Evolutionary conservation across 768 basidiomycete genomes (phyloP), one percentile per base, ranked within the genome.

Genomic region (Boletus subparvulus): DNA sequence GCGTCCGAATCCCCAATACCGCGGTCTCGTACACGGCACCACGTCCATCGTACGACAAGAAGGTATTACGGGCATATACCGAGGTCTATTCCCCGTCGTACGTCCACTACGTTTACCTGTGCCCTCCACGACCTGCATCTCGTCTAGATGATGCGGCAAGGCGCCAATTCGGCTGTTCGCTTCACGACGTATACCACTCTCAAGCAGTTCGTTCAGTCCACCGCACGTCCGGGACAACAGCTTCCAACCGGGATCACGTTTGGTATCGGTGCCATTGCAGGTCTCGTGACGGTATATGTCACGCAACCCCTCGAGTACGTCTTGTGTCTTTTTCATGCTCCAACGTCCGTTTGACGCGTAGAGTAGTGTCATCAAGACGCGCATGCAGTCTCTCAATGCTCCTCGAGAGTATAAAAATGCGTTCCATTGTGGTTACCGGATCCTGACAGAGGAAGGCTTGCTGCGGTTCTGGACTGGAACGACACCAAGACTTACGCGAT

Each of bases 391-490:
- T 6, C 79, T 99, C 11, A 82, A 83, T 54, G 97, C 96, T 1
- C 79, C 83, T 11, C 74, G 78, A 24, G 87, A 94, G 57, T 99
- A 98, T 69, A 84, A 87, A 37, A 98, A 99, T 67, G 87, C 94
- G 3, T 90, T 98, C 76, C 94, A 98, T 65, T 98, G 96, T 64
- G 95, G 87, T 6, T 96, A 97, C 67, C 82, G 95, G 45, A 94
- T 98, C 68, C 86, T 93, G 61, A 93, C 87, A 0, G 96, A 98
- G 71, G 94, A 98, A 66, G 97, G 97, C 3, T 62, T 97, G 8
- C 64, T 84, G n/a, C 82, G 89, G 47, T 97, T 99, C 73, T 99
- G 97, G 97, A 91, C 90, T 4, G 97, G 97, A 3, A 94, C 96
- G 8, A 96, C 95, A 5, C 97, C 97, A 0, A 77, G 96, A 58